phyloP scores from a whole-genome alignment of 768 basidiomycete species.

The Boletus rubroflammeus region DNA sequence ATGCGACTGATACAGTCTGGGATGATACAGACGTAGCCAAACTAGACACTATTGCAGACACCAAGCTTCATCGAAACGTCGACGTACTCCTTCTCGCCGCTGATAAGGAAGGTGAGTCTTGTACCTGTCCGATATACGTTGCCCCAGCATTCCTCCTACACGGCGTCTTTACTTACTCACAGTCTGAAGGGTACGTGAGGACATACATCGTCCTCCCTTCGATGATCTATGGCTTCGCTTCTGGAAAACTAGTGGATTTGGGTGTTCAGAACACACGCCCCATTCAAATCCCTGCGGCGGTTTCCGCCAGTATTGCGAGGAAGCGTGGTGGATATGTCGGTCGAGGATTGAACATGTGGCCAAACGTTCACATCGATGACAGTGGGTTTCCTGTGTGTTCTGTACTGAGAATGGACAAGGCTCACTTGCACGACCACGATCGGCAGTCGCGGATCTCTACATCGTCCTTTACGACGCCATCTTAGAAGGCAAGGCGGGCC shows the following conservation, averaged over 20 bases:
- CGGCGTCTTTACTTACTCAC: neutral
- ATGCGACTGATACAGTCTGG: constrained; percentile 39
- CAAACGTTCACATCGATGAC: constrained; percentile 54
- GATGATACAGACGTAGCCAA: constrained; percentile 46
- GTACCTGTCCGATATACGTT: neutral
- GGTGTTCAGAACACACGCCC: constrained; percentile 47
- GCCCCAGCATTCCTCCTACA: too few relatives aligned
- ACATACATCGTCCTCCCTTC: constrained; percentile 47
- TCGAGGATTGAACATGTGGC: constrained; percentile 59
- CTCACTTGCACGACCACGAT: neutral
- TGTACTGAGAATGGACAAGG: neutral
- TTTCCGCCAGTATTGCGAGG: constrained; percentile 44
- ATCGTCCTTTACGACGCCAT: constrained; percentile 41
- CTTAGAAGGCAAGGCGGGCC: constrained; percentile 16
- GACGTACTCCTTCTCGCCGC: constrained; percentile 46
- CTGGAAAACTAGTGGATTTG: constrained; percentile 44
- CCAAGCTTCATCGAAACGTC: constrained; percentile 47
- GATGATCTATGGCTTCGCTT: constrained; percentile 59
- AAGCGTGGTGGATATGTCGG: constrained; percentile 59
- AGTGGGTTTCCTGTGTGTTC: constrained; percentile 5
- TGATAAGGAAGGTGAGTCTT: constrained; percentile 42
- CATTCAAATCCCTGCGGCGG: constrained; percentile 49
- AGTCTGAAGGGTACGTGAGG: constrained; percentile 16
- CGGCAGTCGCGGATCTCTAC: constrained; percentile 39
- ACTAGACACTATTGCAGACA: constrained; percentile 43